Evolutionary conservation across 768 basidiomycete genomes (phyloP), one percentile per base, ranked within the genome.

Genomic region (Lactarius sp.): DNA sequence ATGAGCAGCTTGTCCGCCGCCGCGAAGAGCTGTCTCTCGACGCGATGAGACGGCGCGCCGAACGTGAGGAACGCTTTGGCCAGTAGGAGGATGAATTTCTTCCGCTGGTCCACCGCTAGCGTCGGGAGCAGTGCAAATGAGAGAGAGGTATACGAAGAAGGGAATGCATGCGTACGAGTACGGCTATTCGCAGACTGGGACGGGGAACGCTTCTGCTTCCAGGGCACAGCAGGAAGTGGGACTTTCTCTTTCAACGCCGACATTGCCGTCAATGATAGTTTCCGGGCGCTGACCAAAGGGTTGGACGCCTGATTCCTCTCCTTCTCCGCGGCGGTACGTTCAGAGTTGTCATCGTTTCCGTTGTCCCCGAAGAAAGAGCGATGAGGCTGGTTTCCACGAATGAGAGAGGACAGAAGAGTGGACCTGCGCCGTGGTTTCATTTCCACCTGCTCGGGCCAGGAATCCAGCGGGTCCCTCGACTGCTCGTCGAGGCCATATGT

Each of bases 31-130:
- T 95, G 94, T 1, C 91, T 86, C 75, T 96, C 93, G 66, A 95
- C 88, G 20, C 95, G 83, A 73, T 97, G 95, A 22, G 92, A 93
- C 1, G 94, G 94, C n/a, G 94, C 90, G 20, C 94, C 94, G 72
- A 91, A 95, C n/a, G 86, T 81, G 72, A 98, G 83, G 62, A 98
- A 81, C 12, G 91, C 90, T 72, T 92, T 89, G 2, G 92, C 91
- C 31, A 97, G 82, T 71, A 87, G 87, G 69, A 95, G 77, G 55
- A 97, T 80, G 76, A 97, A 97, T 59, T 87, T 85, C 64, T 80
- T 80, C 34, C 80, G 72, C 6, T 53, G 44, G 41, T 44, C 56
- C 39, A 52, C 36, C 36, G 54, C 67, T 68, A 47, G 27, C 16
- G n/a, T 41, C n/a, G 42, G 18, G 18, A 9, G 42, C 42, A 34